These are phyloP conservation scores for Phenoliferia sp. DNA, from an alignment of 1,284 basidiomycete genomes.

Conservation along the genomic window DNA sequence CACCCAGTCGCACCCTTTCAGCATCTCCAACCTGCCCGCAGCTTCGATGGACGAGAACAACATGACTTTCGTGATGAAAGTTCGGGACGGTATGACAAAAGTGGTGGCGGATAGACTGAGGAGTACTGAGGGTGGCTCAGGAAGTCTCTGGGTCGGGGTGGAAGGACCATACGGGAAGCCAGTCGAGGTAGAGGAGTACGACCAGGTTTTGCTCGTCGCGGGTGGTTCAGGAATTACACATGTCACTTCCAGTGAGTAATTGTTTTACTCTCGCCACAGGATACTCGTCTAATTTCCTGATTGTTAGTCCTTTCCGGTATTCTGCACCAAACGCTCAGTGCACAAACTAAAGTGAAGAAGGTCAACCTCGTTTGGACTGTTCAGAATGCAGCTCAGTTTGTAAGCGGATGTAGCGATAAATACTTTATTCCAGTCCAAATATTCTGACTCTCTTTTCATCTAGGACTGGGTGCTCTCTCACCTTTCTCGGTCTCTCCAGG, in stretches of 20 bases:
- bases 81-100: constrained; percentile 22
- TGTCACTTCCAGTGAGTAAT: background rate
- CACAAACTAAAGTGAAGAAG: too few relatives aligned
- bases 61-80: constrained; percentile 27
- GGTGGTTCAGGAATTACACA: constrained; percentile 2
- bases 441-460: too few relatives aligned
- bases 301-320: too few relatives aligned
- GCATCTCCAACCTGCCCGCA: constrained; percentile 20
- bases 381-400: too few relatives aligned
- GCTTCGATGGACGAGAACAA: constrained; percentile 7
- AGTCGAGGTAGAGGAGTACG: background rate
- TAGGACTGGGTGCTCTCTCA: too few relatives aligned
- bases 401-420: too few relatives aligned
- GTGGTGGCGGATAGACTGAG: constrained; percentile 7
- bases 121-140: background rate
- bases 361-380: too few relatives aligned
- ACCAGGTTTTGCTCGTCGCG: background rate
- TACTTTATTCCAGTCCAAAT: too few relatives aligned
- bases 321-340: too few relatives aligned
- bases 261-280: too few relatives aligned
- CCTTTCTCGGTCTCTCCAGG: too few relatives aligned
- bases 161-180: constrained; percentile 10
- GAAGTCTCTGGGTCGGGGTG: background rate
- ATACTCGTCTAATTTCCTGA: too few relatives aligned
- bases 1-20: constrained; percentile 27